phyloP scores from a whole-genome alignment of 1,284 basidiomycete species.

The Heterobasidion occidentale region DNA sequence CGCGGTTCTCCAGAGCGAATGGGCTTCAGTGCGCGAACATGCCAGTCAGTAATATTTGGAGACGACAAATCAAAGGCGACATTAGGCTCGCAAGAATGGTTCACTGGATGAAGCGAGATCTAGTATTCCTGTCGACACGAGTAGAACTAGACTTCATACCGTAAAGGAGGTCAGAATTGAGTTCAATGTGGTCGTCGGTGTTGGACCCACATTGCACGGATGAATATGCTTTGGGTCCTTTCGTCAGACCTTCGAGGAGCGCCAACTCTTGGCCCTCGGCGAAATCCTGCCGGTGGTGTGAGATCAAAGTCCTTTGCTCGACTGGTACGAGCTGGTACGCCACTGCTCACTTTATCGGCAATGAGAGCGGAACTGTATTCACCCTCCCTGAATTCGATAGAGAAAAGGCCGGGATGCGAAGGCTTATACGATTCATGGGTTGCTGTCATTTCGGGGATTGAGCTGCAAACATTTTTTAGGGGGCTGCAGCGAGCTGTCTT shows the following conservation, averaged over 20 bases:
- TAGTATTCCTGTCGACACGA: neutral
- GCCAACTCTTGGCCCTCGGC: constrained; percentile 25
- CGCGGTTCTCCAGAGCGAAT: constrained; percentile 35
- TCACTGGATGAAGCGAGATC: constrained; percentile 26
- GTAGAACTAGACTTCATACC: constrained; percentile 21
- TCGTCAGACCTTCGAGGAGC: constrained; percentile 20
- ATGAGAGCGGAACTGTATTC: constrained; percentile 7
- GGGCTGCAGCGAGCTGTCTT: too few species aligned
- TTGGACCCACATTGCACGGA: constrained; percentile 34
- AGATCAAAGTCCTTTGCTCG: neutral
- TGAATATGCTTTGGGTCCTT: constrained; percentile 27
- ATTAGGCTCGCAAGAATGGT: constrained; percentile 63
- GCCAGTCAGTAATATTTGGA: constrained; percentile 26
- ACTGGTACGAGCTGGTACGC: neutral
- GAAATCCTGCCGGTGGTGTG: constrained; percentile 19
- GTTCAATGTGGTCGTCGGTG: constrained; percentile 44
- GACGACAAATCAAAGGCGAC: constrained; percentile 46
- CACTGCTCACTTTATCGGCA: constrained; percentile 6
- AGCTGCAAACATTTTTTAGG: too few species aligned
- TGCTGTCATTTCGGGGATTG: neutral
- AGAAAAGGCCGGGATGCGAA: constrained; percentile 11
- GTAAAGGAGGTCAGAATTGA: constrained; percentile 61
- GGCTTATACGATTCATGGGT: constrained; percentile 7
- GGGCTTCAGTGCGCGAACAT: constrained; percentile 27
- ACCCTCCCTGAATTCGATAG: constrained; percentile 9